Evolutionary conservation across 257 asterid genomes (phyloP), one percentile per base, ranked within the genome.

Genomic region (Cinchona pubescens): DNA sequence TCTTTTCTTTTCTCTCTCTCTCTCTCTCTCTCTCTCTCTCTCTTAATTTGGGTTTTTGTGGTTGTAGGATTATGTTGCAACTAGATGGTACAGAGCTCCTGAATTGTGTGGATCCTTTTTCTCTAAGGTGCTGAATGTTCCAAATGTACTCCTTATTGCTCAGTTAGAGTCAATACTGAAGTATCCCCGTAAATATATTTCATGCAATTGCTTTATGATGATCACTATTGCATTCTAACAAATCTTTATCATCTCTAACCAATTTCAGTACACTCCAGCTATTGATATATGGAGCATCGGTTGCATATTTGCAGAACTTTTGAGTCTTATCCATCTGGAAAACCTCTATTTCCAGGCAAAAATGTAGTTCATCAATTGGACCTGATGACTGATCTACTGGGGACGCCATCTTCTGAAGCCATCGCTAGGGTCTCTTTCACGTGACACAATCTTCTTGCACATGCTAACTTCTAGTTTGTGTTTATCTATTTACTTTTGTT

Each of bases 241-340:
- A 66, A 32, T 56, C 5, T 79, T 79, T 79, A 55, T 38, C 29
- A 56, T 37, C 77, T 40, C 37, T 71, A 23, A 21, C 21, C 76
- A 58, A 75, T 70, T 73, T 70, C 89, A 94, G 98, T 94, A 94
- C 82, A 94, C 98, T 16, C 98, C 98, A 32, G 98, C 98, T 64
- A 92, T 94, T 62, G 98, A 94, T 83, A 92, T 90, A 72, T 94
- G 98, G 98, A 94, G 98, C 80, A 89, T 94, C 61, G 98, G 98
- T 43, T 94, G 98, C 88, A 94, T 94, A 81, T 94, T 94, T 77
- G 88, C 98, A 0, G 98, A 94, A 80, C 96, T 94, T 79, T 81
- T 94, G 81, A 89, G n/a, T n/a, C n/a, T n/a, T n/a, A n/a, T n/a
- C n/a, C n/a, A n/a, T n/a, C 96, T 0, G 98, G 97, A 63, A 88